phyloP scores from a whole-genome alignment of 2,329 filamentous ascomycete species.

The Cladosporium sphaerospermum region DNA sequence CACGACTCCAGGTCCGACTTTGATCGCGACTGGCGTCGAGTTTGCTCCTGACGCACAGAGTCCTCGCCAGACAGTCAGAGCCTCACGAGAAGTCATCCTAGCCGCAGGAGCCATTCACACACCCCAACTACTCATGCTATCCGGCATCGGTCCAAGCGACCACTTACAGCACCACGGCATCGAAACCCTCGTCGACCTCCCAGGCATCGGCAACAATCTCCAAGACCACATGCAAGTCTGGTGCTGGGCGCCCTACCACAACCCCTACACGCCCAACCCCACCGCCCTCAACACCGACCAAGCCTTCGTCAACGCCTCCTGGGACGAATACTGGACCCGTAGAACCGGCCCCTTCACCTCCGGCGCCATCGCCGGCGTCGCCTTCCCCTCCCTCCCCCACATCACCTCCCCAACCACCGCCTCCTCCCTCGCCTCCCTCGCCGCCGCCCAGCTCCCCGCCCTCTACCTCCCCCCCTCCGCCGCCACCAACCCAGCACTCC shows the following conservation, averaged over 20 bases:
- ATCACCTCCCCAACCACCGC: constrained; percentile 15
- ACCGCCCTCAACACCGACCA: constrained; percentile 19
- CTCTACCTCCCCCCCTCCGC: constrained; percentile 17
- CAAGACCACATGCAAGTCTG: constrained; percentile 47
- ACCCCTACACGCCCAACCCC: constrained; percentile 16
- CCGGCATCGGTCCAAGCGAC: constrained; percentile 51
- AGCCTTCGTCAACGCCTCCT: constrained; percentile 21
- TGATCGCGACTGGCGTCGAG: constrained; percentile 19
- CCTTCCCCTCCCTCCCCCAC: constrained; percentile 23
- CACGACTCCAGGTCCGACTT: neutral
- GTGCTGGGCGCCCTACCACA: constrained; percentile 21
- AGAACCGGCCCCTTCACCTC: constrained; percentile 25
- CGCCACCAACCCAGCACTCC: constrained; percentile 15
- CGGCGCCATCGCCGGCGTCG: constrained; percentile 24
- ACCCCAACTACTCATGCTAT: constrained; percentile 28
- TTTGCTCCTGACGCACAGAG: constrained; percentile 19
- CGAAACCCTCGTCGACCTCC: constrained; percentile 47
- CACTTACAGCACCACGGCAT: constrained; percentile 46
- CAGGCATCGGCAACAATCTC: constrained; percentile 59
- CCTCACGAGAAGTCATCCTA: constrained; percentile 25
- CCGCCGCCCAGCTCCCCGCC: constrained; percentile 17
- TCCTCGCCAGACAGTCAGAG: constrained; percentile 18
- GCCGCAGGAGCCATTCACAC: constrained; percentile 26
- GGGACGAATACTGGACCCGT: constrained; percentile 22
- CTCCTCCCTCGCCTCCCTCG: constrained; percentile 14